phyloP scores from a whole-genome alignment of 1,284 basidiomycete genomes.

The Schizophyllum commune region DNA sequence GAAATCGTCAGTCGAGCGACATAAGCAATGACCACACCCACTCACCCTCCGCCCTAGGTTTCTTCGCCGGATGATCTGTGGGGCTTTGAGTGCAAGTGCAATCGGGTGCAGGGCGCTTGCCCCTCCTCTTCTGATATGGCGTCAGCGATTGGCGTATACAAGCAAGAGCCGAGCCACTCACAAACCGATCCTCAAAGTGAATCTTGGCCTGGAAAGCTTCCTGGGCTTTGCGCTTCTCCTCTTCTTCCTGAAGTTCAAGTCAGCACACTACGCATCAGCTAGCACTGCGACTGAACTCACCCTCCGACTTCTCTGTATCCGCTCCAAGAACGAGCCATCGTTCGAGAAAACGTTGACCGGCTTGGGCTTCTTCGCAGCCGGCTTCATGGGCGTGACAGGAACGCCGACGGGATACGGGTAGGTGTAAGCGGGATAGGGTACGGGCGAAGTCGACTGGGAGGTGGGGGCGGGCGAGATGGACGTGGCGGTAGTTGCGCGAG shows the following conservation, averaged over 20 bases:
- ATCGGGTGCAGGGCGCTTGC: slow-evolving; percentile 48
- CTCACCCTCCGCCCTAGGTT: slow-evolving; percentile 10
- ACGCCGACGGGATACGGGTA: background rate
- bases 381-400: background rate
- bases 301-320: slow-evolving; percentile 46
- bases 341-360: slow-evolving; percentile 50
- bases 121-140: slow-evolving; percentile 43
- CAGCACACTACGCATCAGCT: background rate
- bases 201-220: slow-evolving; percentile 47
- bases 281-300: slow-evolving; percentile 19
- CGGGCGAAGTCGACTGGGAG: too few relatives aligned
- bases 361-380: slow-evolving; percentile 26
- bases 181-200: slow-evolving; percentile 54
- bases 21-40: background rate
- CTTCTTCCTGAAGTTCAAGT: slow-evolving; percentile 39
- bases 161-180: slow-evolving; percentile 26
- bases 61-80: slow-evolving; percentile 33
- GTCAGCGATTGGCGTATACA: background rate
- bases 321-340: slow-evolving; percentile 51
- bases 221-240: slow-evolving; percentile 46
- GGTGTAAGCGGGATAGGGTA: too few relatives aligned
- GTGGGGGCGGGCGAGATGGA: background rate
- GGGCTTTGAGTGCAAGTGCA: slow-evolving; percentile 20
- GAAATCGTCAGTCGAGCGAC: background rate
- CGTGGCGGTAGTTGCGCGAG: background rate